Conservation (phyloP, 805 yeast species). For the Crinitomyces ghanaensis region DNA sequence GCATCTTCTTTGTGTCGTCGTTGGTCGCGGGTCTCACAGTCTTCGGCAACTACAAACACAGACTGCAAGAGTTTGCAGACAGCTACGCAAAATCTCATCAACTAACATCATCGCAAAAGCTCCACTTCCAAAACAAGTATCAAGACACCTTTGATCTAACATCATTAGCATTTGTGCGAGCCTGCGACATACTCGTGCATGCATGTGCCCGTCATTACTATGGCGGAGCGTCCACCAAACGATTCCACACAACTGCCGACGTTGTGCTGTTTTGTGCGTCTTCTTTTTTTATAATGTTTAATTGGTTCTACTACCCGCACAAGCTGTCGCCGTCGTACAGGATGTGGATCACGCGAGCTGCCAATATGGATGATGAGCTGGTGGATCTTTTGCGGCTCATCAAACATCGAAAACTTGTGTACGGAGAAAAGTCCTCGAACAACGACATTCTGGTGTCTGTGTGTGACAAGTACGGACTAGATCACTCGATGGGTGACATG, state of each 20-base stretch:
- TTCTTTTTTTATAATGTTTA: constrained; percentile 20
- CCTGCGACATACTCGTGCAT: constrained; percentile 11
- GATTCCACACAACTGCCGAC: constrained; percentile 5
- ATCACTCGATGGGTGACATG: constrained; percentile 26
- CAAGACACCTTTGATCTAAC: constrained; percentile 14
- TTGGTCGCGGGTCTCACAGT: constrained; percentile 6
- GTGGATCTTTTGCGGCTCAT: constrained; percentile 26
- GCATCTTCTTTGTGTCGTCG: constrained; percentile 9
- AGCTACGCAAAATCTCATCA: too few relatives aligned
- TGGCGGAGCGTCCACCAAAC: background rate
- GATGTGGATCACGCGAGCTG: constrained; percentile 39
- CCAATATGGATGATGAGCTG: constrained; percentile 35
- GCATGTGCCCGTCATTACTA: background rate
- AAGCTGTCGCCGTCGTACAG: constrained; percentile 34
- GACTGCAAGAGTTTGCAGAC: constrained; percentile 1
- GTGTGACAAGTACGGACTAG: constrained; percentile 28
- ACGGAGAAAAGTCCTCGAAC: constrained; percentile 27
- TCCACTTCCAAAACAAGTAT: too few relatives aligned
- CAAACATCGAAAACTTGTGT: constrained; percentile 25
- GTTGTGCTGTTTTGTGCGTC: constrained; percentile 14
- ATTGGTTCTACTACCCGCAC: constrained; percentile 28
- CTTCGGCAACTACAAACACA: constrained; percentile 8
- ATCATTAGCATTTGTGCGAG: constrained; percentile 10
- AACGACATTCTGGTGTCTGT: constrained; percentile 25
- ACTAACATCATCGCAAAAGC: constrained; percentile 2